Evolutionary conservation across 768 basidiomycete species (phyloP), one percentile per base, ranked within the genome.

Genomic region (Boletus eberwhitei): DNA sequence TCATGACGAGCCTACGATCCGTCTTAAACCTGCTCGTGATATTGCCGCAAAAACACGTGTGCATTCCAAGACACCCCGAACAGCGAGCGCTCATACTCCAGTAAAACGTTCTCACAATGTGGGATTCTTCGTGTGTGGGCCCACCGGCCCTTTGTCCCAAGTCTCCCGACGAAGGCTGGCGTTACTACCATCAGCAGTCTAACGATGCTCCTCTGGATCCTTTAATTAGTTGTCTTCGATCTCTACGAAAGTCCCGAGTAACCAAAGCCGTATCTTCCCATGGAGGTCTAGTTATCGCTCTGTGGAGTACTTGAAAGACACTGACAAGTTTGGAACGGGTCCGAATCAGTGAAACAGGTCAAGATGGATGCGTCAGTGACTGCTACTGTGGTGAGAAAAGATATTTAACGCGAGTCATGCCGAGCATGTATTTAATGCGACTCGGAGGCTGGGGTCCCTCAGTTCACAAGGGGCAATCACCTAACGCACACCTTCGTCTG

Each of bases 161-260:
- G 29, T 71, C 75, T 2, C 75, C 79, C 6, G 89, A 90, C 57
- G 67, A 79, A 69, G 88, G 88, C 19, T 90, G 88, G 88, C 77
- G 88, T 22, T 88, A 88, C 66, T 64, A 70, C 80, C 13, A 83
- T 90, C 81, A 87, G 88, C 8, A 87, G 84, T 0, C 64, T 88
- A 34, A 88, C 86, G 72, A 71, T 90, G 52, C 17, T 84, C 38
- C 72, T 87, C 40, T 88, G 81, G 75, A 58, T 74, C 12, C 65
- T 86, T 24, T 84, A 85, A 22, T 85, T 86, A 72, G 81, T 86
- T 69, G 65, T 81, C 39, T 90, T 91, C 75, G 71, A 77, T 45
- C 75, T 90, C 8, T 75, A 83, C 52, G 87, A 90, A 66, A 84
- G 82, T 55, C 88, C 88, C 1, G 84, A 86, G 57, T 90, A 79